A percentile compares a stretch with the other conserved stretches of the same genome.
Conservation (phyloP, 2,329 filamentous ascomycete species). For the Ilyonectria destructans region DNA sequence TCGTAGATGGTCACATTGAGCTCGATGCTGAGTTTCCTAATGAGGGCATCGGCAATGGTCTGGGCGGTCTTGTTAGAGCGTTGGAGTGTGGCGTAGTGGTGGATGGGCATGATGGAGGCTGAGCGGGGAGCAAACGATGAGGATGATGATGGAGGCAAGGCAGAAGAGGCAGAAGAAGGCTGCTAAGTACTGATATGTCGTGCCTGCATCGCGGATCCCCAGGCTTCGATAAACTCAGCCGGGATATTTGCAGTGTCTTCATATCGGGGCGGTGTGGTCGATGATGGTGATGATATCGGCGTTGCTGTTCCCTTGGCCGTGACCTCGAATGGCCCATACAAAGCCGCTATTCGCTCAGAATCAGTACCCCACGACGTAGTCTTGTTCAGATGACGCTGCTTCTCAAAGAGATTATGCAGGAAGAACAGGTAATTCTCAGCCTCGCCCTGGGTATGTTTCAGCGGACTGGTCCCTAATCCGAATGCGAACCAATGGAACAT, state of each 20-base stretch:
- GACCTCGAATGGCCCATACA: neutral
- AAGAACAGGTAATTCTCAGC: neutral
- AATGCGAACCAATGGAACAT: too few species aligned
- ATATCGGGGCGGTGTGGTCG: neutral
- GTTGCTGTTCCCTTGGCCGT: neutral
- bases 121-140: neutral
- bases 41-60: too few species aligned
- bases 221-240: neutral
- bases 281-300: neutral
- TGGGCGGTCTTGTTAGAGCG: too few species aligned
- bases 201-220: neutral
- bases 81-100: too few species aligned
- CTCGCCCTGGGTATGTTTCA: neutral
- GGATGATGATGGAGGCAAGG: neutral
- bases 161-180: neutral
- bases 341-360: constrained; percentile 1
- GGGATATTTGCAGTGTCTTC: neutral
- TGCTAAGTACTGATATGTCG: neutral
- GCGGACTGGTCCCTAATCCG: neutral
- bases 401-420: neutral
- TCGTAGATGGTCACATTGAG: too few species aligned
- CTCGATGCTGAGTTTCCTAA: too few species aligned
- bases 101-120: neutral
- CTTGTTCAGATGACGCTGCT: neutral
- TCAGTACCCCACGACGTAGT: neutral